Percentiles rank a stretch among this genome's conserved stretches.
Conservation (phyloP, 345 rosid species). For the Eucalyptus decipiens region DNA sequence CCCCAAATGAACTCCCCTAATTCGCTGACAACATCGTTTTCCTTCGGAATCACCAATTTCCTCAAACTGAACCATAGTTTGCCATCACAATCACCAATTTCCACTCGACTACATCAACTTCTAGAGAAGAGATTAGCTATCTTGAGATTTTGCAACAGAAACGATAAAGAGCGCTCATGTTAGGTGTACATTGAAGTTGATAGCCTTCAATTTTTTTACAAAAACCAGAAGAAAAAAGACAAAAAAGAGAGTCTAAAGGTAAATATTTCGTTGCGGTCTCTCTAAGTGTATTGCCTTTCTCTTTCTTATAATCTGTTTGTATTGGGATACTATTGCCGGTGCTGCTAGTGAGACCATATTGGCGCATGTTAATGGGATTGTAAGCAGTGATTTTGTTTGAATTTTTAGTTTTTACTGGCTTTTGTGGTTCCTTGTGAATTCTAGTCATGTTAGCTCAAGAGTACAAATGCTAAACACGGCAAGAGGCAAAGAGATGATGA, state of each 20-base stretch:
- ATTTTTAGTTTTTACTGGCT: background rate
- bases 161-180: background rate
- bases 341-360: background rate
- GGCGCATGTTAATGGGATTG: background rate
- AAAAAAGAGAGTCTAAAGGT: background rate
- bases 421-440: background rate
- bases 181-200: background rate
- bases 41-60: background rate
- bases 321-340: too few species aligned
- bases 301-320: too few species aligned
- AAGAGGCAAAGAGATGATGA: background rate
- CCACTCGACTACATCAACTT: accelerated
- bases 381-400: background rate
- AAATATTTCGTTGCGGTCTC: too few species aligned
- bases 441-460: background rate
- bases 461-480: background rate
- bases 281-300: too few species aligned
- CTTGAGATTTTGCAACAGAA: background rate
- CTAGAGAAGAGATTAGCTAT: background rate
- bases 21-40: background rate
- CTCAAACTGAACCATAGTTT: background rate
- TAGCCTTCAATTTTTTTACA: background rate
- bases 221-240: background rate
- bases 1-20: background rate
- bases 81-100: background rate